Evolutionary conservation across 1,139 yeast genomes (phyloP).

Genomic region (Kodamaea fungicola): DNA sequence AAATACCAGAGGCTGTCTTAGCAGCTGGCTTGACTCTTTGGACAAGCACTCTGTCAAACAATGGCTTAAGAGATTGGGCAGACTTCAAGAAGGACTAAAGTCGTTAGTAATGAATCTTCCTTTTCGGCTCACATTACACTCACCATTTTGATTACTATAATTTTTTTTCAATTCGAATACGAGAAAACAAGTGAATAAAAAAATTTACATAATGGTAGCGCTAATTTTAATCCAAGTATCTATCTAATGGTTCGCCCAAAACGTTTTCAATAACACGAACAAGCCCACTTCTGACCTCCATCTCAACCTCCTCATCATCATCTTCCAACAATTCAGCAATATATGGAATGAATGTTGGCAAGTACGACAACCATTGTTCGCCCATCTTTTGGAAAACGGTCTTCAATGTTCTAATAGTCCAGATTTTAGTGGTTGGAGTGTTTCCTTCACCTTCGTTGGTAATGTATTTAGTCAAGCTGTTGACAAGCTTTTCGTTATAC

Average conservation of each 20-base stretch:
- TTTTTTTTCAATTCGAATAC: conserved; percentile 2
- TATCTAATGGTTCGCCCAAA: conserved; percentile 90
- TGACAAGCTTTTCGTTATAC: conserved; percentile 55
- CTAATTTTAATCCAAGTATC: conserved; percentile 61
- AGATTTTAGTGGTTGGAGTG: conserved; percentile 52
- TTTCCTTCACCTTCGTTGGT: conserved; percentile 31
- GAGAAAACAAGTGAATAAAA: neutral
- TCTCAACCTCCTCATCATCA: conserved; percentile 89
- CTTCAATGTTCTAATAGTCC: conserved; percentile 81
- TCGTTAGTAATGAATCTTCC: conserved; percentile 2
- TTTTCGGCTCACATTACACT: conserved; percentile 1
- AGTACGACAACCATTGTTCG: conserved; percentile 85
- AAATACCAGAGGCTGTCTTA: conserved; percentile 91
- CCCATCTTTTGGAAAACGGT: conserved; percentile 87
- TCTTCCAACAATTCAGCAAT: conserved; percentile 95
- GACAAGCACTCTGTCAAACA: conserved; percentile 92
- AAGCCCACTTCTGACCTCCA: conserved; percentile 87
- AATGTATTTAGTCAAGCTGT: conserved; percentile 35
- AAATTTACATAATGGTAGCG: neutral
- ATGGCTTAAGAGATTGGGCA: conserved; percentile 84
- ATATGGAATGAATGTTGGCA: conserved; percentile 93
- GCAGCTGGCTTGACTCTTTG: conserved; percentile 91
- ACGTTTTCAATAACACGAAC: conserved; percentile 90
- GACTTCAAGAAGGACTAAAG: conserved; percentile 64
- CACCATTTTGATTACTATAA: conserved; percentile 3